Evolutionary conservation across 768 basidiomycete species (phyloP).

Genomic region (Cystofilobasidium bisporidii): DNA sequence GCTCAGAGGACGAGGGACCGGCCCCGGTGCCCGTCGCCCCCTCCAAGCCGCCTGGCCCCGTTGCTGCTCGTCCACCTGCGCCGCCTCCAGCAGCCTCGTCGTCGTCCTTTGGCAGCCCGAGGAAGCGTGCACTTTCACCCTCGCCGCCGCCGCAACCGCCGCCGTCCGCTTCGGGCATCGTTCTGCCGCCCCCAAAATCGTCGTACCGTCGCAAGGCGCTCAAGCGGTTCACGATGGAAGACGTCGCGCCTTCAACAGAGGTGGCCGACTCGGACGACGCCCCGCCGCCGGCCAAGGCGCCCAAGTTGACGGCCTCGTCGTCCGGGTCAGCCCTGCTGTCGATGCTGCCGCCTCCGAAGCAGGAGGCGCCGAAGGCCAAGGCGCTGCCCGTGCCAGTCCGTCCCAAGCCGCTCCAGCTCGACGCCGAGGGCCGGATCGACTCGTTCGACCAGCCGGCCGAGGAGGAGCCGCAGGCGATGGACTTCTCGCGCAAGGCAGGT

Average conservation of each 20-base stretch:
- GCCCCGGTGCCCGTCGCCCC: not conserved
- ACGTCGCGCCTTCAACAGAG: not conserved
- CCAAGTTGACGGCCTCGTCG: slow-evolving; percentile 8
- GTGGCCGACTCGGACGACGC: not conserved
- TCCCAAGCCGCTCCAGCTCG: slow-evolving; percentile 20
- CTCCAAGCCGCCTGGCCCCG: not conserved
- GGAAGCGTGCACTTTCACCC: not conserved
- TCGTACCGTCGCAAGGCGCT: slow-evolving; percentile 4
- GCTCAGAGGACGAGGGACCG: slow-evolving; percentile 6
- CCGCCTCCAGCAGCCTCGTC: not conserved
- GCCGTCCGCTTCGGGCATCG: slow-evolving; percentile 17
- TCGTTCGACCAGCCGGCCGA: slow-evolving; percentile 14
- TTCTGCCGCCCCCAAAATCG: slow-evolving; percentile 20
- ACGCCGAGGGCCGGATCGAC: slow-evolving; percentile 23
- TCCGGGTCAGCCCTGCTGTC: slow-evolving; percentile 25
- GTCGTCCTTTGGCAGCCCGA: not conserved
- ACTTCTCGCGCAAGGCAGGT: slow-evolving; percentile 11
- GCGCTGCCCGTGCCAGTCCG: slow-evolving; percentile 20
- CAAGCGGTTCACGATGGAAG: slow-evolving; percentile 14
- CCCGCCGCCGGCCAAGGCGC: slow-evolving; percentile 17
- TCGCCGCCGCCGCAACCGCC: slow-evolving; percentile 8
- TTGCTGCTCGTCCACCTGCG: not conserved
- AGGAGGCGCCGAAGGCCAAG: slow-evolving; percentile 15
- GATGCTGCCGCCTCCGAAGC: slow-evolving; percentile 28
- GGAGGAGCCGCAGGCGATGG: slow-evolving; percentile 19